Evolutionary conservation across 2,329 filamentous ascomycete genomes (phyloP), one percentile per base, ranked within the genome.

Genomic region (Alternaria sp.): DNA sequence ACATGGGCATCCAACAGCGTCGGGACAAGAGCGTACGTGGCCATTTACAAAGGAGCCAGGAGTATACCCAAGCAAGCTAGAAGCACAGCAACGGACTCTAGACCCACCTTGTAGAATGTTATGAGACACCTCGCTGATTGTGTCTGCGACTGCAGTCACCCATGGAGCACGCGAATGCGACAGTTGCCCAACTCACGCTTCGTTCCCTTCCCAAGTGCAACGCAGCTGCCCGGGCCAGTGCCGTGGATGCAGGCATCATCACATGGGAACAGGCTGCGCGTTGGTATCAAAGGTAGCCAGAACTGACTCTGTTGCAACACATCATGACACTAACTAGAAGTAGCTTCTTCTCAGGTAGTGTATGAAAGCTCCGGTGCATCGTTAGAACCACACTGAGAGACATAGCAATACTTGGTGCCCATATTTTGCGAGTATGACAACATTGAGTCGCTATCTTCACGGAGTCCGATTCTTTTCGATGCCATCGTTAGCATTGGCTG

Each of bases 401-500:
- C 5, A 45, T n/a, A 81, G 78, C 79, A 84, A 66, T 80, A 79
- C 59, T 80, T 82, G 45, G 81, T 84, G 4, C 82, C 82, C 0
- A 77, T 84, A 2, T 84, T 84, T 46, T 81, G 81, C 51, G 75
- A 79, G 14, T 70, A 76, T 34, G 83, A 86, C 59, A 80, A 79
- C 0, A 78, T 84, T 48, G 67, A 77, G 0, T 81, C 80, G 0
- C 77, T 86, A 2, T 74, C 80, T 14, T 67, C 72, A 8, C 77
- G 83, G 11, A 85, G 82, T 53, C 77, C 78, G 3, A 79, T 85
- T 14, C 73, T 86, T 0, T 80, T 86, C 46, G 82, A 84, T 61
- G 77, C 80, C 1, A 82, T 86, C 7, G 81, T 83, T 54, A 80
- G 82, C 2, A 79, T 84, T 24, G 84, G 84, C 2, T 84, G 82